Percentiles rank a stretch among this genome's conserved stretches.
Conservation (phyloP, 352 stramenopile genomes). For the Pythium aquatile region DNA sequence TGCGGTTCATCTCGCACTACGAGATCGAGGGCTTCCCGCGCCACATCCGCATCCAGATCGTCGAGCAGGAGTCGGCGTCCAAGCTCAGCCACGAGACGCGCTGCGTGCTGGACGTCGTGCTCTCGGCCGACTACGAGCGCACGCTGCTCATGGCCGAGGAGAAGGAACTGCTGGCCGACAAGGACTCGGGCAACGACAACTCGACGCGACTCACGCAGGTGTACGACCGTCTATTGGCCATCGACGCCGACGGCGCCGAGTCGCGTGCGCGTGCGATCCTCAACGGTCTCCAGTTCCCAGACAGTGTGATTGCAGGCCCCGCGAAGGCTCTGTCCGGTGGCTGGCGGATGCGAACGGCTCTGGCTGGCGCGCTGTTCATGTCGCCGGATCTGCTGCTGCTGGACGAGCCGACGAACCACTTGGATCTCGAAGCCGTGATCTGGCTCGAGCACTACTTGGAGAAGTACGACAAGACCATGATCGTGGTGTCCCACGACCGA, state of each 20-base stretch:
- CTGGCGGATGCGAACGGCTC: slow-evolving; percentile 92
- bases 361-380: slow-evolving; percentile 95
- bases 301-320: slow-evolving; percentile 88
- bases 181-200: slow-evolving; percentile 52
- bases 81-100: slow-evolving; percentile 77
- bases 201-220: slow-evolving; percentile 68
- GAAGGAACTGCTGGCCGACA: slow-evolving; percentile 84
- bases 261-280: slow-evolving; percentile 90
- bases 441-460: slow-evolving; percentile 92
- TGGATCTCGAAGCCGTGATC: slow-evolving; percentile 91
- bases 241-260: slow-evolving; percentile 91
- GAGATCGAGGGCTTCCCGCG: slow-evolving; percentile 96
- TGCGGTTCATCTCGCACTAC: slow-evolving; percentile 95
- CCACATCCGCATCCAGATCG: slow-evolving; percentile 94
- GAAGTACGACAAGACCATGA: slow-evolving; percentile 92
- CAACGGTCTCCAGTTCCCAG: slow-evolving; percentile 92
- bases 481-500: slow-evolving; percentile 95
- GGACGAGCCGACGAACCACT: slow-evolving; percentile 93
- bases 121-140: slow-evolving; percentile 94
- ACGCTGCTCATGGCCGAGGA: slow-evolving; percentile 90
- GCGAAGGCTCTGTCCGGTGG: slow-evolving; percentile 92
- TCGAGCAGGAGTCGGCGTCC: slow-evolving; percentile 93
- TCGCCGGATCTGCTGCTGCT: slow-evolving; percentile 94
- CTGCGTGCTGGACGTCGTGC: slow-evolving; percentile 93
- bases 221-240: slow-evolving; percentile 86